phyloP scores from a whole-genome alignment of 2,329 filamentous ascomycete genomes.

The Ustilaginoidea virens region DNA sequence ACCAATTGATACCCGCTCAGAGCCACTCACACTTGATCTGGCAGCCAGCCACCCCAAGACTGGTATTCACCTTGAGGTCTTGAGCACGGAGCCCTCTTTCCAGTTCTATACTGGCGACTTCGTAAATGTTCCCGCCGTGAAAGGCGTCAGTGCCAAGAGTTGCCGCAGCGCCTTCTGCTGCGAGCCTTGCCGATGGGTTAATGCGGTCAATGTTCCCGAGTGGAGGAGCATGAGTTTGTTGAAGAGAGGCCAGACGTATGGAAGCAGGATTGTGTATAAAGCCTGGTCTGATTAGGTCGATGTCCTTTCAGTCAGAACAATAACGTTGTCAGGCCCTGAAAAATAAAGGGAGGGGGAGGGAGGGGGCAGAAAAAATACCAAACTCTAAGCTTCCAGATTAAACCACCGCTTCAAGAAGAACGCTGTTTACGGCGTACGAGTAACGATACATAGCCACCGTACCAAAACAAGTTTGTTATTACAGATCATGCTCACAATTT shows the following conservation, averaged over 20 bases:
- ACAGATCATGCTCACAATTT: neutral
- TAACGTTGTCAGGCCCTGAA: no score
- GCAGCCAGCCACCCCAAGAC: conserved; percentile 59
- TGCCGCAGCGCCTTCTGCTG: conserved; percentile 72
- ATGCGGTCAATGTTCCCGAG: conserved; percentile 67
- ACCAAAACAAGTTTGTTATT: no score
- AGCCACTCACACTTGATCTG: conserved; percentile 51
- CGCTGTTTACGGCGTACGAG: no score
- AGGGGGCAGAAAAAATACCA: no score
- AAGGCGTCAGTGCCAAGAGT: conserved; percentile 46
- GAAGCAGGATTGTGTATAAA: conserved; percentile 67
- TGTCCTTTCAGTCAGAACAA: no score
- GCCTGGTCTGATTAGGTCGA: conserved; percentile 53
- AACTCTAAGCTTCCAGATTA: no score
- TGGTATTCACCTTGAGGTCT: conserved; percentile 68
- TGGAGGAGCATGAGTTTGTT: conserved; percentile 69
- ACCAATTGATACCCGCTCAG: conserved; percentile 48
- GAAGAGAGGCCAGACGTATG: conserved; percentile 74
- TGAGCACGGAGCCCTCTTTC: conserved; percentile 88
- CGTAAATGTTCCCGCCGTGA: conserved; percentile 58
- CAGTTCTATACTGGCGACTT: conserved; percentile 91
- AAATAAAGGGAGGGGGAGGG: no score
- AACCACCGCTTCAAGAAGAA: no score
- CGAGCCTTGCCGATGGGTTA: conserved; percentile 82
- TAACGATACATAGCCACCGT: no score